Evolutionary conservation across 768 basidiomycete genomes (phyloP).

Genomic region (Punctularia strigosozonata): DNA sequence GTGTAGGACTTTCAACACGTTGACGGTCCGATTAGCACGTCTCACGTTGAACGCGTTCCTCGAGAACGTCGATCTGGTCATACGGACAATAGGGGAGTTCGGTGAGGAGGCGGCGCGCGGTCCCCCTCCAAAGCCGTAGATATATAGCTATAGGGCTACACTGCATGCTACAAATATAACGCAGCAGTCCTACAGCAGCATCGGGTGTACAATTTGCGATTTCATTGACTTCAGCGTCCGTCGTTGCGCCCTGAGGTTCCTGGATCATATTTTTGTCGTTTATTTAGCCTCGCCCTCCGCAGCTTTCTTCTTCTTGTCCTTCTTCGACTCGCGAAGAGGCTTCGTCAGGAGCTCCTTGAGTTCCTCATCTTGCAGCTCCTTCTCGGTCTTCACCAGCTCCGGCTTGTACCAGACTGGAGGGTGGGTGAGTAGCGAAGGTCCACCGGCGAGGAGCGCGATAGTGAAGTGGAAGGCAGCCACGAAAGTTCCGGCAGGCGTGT

Average conservation of each 20-base stretch:
- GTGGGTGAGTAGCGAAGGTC: slow-evolving; percentile 79
- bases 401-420: slow-evolving; percentile 90
- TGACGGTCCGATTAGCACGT: slow-evolving; percentile 79
- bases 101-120: slow-evolving; percentile 45
- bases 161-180: neutral
- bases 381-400: slow-evolving; percentile 82
- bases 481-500: slow-evolving; percentile 71
- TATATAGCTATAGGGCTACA: no score
- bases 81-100: slow-evolving; percentile 74
- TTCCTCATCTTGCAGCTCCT: slow-evolving; percentile 81
- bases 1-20: slow-evolving; percentile 55
- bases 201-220: neutral
- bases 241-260: no score
- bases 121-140: no score
- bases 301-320: slow-evolving; percentile 80
- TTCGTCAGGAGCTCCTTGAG: slow-evolving; percentile 68
- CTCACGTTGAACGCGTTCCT: slow-evolving; percentile 78
- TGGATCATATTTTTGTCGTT: slow-evolving; percentile 11
- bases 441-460: slow-evolving; percentile 82
- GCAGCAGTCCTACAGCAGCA: neutral
- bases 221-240: no score
- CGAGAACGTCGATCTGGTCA: slow-evolving; percentile 80
- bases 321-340: slow-evolving; percentile 81
- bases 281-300: slow-evolving; percentile 34
- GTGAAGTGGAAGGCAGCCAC: slow-evolving; percentile 98